Base-by-base conservation (phyloP, 2,329 filamentous ascomycete genomes). In the Stachybotrys chlorohalonatus region DNA sequence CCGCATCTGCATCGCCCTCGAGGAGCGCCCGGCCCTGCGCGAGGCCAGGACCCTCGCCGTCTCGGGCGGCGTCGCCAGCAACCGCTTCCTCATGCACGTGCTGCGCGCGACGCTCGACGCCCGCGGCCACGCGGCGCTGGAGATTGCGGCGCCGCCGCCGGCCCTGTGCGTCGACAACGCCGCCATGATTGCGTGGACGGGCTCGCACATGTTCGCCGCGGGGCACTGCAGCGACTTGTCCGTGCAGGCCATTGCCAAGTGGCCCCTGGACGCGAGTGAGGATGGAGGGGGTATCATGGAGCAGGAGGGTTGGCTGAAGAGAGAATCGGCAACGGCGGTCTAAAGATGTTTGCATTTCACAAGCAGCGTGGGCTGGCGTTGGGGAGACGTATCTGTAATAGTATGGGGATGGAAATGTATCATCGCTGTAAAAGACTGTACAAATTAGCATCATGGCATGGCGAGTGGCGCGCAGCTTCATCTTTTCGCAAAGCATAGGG, bases 141-240 rank as follows among this genome's bases (percentile, higher is more conserved):
- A 77, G 11, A 69, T 96, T 7, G 71, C 86, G 32, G 88, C 87
- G 54, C 93, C 94, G n/a, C 91, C 91, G 3, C 70, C 82, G 9
- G 75, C 78, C 47, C 77, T 93, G 53, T 97, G 94, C 66, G 96
- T 90, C 0, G 94, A 99, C 65, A 97, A 99, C 70, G 94, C 94
- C 11, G 90, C 91, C 51, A 99, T 99, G 94, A 92, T 97, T 67
- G 93, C 87, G 1, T 97, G 94, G 93, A 79, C 92, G 1, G 94
- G 87, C 0, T 80, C 92, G 60, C 92, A 97, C 72, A 96, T 99
- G 92, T 96, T 82, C 65, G 80, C 88, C 68, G 83, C 81, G 1
- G 92, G 93, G 0, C 92, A 83, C 77, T 71, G 75, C 56, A 86
- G 83, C 8, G 78, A 81, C 17, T 64, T 92, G 54, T 76, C 74